Evolutionary conservation across 495 filamentous ascomycete species (phyloP).

Genomic region (Penicillium turbatum): DNA sequence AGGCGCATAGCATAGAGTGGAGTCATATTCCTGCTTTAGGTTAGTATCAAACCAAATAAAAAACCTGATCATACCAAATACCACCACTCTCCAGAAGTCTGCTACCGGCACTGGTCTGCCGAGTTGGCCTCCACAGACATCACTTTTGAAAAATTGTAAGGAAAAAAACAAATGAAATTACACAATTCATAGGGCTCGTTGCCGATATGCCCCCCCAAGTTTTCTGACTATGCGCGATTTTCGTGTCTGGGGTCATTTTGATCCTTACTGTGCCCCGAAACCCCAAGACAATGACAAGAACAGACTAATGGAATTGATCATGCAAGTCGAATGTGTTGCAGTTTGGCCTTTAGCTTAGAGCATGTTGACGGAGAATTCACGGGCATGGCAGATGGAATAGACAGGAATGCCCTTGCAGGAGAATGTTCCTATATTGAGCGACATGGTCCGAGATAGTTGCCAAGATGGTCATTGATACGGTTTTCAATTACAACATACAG

Average conservation of each 20-base stretch:
- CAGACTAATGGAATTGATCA: conserved; percentile 4
- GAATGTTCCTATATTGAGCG: conserved; percentile 17
- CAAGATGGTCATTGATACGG: neutral
- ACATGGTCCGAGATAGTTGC: conserved; percentile 11
- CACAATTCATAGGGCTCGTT: neutral
- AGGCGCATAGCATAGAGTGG: conserved; percentile 3
- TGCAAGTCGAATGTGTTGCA: neutral
- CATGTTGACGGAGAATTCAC: conserved; percentile 5
- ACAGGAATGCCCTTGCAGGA: conserved; percentile 21
- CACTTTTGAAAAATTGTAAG: neutral
- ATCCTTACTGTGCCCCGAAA: neutral
- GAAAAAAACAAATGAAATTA: neutral
- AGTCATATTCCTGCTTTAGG: neutral
- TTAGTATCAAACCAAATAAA: conserved; percentile 3
- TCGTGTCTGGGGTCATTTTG: conserved; percentile 6
- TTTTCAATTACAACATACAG: neutral
- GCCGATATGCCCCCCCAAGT: conserved; percentile 14
- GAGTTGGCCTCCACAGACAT: conserved; percentile 9
- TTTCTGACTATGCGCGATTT: conserved; percentile 32
- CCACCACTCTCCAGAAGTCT: neutral
- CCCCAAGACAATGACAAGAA: conserved; percentile 1
- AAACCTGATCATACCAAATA: neutral
- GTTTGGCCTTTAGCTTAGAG: neutral
- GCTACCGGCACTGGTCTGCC: conserved; percentile 10
- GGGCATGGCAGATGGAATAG: conserved; percentile 4